These are phyloP conservation scores for Fraxinus greggii DNA, from an alignment of 305 asterid species.

Conservation along the genomic window DNA sequence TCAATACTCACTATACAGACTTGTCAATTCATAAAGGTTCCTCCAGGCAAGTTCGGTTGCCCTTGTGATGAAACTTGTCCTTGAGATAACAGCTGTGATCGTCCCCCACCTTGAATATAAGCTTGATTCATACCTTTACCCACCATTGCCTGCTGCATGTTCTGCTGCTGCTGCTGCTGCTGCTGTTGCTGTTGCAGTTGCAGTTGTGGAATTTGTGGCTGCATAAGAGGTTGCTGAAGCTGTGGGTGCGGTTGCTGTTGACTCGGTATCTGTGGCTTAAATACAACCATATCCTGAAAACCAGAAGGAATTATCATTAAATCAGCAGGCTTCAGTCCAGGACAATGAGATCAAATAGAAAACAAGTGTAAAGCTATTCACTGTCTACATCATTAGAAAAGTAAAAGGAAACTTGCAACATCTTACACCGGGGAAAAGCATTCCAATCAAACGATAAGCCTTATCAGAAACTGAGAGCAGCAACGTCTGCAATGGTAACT, in stretches of 20 bases:
- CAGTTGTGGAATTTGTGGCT: constrained; percentile 32
- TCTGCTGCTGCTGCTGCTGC: constrained; percentile 30
- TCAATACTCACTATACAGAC: neutral
- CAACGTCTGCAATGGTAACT: constrained; percentile 90
- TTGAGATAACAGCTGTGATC: constrained; percentile 62
- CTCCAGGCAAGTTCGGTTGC: constrained; percentile 54
- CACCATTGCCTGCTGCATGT: constrained; percentile 54
- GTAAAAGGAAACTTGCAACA: neutral
- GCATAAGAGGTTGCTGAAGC: constrained; percentile 29
- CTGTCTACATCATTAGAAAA: neutral
- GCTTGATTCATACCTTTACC: constrained; percentile 61
- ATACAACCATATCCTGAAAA: constrained; percentile 75
- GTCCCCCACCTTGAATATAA: constrained; percentile 75
- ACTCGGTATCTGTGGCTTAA: constrained; percentile 73
- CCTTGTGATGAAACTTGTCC: constrained; percentile 81
- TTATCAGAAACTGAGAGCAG: constrained; percentile 93
- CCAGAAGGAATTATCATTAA: neutral
- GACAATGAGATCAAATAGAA: neutral
- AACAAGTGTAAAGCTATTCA: neutral
- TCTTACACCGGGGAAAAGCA: constrained; percentile 99
- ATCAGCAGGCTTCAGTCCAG: neutral
- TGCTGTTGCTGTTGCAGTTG: constrained; percentile 31
- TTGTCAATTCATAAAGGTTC: constrained; percentile 52
- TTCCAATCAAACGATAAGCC: constrained; percentile 91
- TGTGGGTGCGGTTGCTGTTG: constrained; percentile 50